phyloP scores from a whole-genome alignment of 352 stramenopile species.

The Globisporangium parvum region DNA sequence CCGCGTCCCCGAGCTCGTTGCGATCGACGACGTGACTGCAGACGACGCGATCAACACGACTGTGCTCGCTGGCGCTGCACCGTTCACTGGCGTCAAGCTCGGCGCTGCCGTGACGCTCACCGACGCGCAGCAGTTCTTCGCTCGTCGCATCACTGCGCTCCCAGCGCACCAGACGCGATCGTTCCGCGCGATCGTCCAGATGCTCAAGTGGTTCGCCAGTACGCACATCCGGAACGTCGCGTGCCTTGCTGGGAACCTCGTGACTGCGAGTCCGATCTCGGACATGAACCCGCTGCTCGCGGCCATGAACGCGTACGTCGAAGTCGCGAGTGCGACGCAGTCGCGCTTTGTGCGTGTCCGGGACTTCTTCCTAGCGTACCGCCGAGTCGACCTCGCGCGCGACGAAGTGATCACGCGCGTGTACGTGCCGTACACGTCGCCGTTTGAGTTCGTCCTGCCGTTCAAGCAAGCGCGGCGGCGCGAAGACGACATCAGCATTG shows the following conservation, averaged over 20 bases:
- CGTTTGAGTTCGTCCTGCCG: slow-evolving; percentile 91
- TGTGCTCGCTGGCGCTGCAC: slow-evolving; percentile 24
- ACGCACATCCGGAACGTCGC: slow-evolving; percentile 97
- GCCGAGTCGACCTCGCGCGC: slow-evolving; percentile 85
- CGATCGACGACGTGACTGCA: slow-evolving; percentile 27
- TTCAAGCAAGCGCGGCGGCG: slow-evolving; percentile 95
- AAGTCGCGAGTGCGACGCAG: slow-evolving; percentile 33
- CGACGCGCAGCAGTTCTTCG: slow-evolving; percentile 58
- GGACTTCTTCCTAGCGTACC: slow-evolving; percentile 95
- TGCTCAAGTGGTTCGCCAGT: slow-evolving; percentile 97
- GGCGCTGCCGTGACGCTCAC: slow-evolving; percentile 77
- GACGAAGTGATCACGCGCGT: slow-evolving; percentile 91
- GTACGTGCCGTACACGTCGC: slow-evolving; percentile 81
- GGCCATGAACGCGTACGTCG: slow-evolving; percentile 72
- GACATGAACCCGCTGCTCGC: slow-evolving; percentile 97
- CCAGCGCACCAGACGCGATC: slow-evolving; percentile 39
- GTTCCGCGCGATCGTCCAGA: slow-evolving; percentile 63
- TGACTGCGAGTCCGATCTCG: slow-evolving; percentile 95
- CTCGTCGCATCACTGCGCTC: slow-evolving; percentile 25
- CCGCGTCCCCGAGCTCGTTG: slow-evolving; percentile 56
- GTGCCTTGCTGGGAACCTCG: slow-evolving; percentile 94
- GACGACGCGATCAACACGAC: slow-evolving; percentile 51
- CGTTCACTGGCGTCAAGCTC: slow-evolving; percentile 66
- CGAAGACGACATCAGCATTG: slow-evolving; percentile 98
- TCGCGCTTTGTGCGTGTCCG: slow-evolving; percentile 57